Evolutionary conservation across 768 basidiomycete species (phyloP).

Genomic region (Trametes elegans): DNA sequence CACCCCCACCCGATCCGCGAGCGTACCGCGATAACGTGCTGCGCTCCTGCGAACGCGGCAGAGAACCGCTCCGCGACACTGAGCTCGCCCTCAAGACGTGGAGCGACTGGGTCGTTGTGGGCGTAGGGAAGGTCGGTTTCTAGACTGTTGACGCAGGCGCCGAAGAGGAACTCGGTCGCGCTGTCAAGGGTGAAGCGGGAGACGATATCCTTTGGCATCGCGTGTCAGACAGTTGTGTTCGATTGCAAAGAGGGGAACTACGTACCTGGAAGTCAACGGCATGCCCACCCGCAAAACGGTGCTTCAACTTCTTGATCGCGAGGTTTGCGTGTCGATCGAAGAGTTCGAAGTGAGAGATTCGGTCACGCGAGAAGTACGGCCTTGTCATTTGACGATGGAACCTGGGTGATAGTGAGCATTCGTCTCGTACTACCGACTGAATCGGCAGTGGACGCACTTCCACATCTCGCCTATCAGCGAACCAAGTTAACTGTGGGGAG

Average conservation of each 20-base stretch:
- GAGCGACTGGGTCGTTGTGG: background rate
- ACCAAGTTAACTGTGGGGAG: background rate
- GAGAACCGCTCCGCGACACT: conserved; percentile 19
- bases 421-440: too few species aligned
- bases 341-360: conserved; percentile 35
- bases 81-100: too few species aligned
- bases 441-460: conserved; percentile 25
- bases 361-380: conserved; percentile 36
- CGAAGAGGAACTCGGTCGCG: conserved; percentile 54
- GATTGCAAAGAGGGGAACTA: background rate
- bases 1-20: conserved; percentile 33
- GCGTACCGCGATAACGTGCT: conserved; percentile 32
- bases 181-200: conserved; percentile 51
- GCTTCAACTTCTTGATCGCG: conserved; percentile 28
- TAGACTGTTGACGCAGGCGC: conserved; percentile 41
- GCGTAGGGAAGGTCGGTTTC: conserved; percentile 15
- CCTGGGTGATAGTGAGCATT: conserved; percentile 12
- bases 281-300: conserved; percentile 25
- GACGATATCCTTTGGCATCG: conserved; percentile 40
- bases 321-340: conserved; percentile 36
- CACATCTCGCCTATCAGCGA: conserved; percentile 28
- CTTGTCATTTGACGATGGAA: conserved; percentile 37
- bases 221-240: background rate
- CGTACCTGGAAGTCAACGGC: conserved; percentile 33
- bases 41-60: conserved; percentile 34